Percentiles rank a stretch among this genome's conserved stretches.
Evolutionary conservation across 139 green algal species (phyloP).

Genomic region (Marvania coccoides): DNA sequence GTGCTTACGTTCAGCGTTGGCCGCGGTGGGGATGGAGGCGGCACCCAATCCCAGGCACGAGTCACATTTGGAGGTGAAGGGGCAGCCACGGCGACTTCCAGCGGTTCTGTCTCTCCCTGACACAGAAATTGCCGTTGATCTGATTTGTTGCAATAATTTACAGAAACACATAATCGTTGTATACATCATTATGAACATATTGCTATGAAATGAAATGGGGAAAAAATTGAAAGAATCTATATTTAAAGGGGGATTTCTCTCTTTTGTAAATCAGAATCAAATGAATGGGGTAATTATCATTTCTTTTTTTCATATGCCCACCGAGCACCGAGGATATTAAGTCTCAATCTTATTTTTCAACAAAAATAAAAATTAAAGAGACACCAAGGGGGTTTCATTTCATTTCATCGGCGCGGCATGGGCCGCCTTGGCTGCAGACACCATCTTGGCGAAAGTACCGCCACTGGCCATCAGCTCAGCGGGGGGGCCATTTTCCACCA

Average conservation of each 20-base stretch:
- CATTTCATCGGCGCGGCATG: neutral
- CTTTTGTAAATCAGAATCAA: neutral
- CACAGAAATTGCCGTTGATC: too few relatives aligned
- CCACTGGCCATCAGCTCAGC: conserved; percentile 21
- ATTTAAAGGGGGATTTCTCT: too few relatives aligned
- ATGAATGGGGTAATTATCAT: neutral
- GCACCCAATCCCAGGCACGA: too few relatives aligned
- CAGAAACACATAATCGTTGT: too few relatives aligned
- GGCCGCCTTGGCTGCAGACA: neutral
- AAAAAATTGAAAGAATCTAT: too few relatives aligned
- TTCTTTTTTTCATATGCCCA: neutral
- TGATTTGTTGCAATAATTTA: too few relatives aligned
- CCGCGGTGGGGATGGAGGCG: neutral
- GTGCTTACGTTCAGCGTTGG: neutral
- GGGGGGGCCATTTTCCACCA: conserved; percentile 61
- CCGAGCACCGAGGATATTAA: neutral
- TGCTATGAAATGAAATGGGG: too few relatives aligned
- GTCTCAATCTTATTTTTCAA: neutral
- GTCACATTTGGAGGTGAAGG: too few relatives aligned
- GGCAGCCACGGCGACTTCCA: too few relatives aligned
- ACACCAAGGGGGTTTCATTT: neutral
- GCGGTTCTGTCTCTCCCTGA: too few relatives aligned
- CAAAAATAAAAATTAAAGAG: neutral
- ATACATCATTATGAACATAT: too few relatives aligned
- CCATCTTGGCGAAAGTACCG: neutral